Conservation (phyloP, 176 grass and related monocot species). For the Aegilops speltoides region DNA sequence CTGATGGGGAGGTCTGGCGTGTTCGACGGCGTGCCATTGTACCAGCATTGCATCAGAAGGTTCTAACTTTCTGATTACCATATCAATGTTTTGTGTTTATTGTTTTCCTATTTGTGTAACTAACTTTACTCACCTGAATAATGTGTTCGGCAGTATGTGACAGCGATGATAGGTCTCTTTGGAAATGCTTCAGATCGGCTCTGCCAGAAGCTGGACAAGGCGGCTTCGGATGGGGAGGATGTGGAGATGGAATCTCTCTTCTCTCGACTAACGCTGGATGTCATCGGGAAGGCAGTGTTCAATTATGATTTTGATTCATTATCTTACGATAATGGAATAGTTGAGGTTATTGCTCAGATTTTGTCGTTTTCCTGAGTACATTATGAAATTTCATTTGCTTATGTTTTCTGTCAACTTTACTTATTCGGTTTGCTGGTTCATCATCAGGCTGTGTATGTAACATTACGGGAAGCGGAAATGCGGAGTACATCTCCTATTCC, state of each 20-base stretch:
- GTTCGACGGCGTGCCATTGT: constrained; percentile 90
- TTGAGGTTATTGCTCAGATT: constrained; percentile 63
- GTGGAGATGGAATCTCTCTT: constrained; percentile 98
- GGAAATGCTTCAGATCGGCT: constrained; percentile 72
- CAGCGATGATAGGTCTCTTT: constrained; percentile 81
- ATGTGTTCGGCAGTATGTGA: constrained; percentile 61
- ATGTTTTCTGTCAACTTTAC: not conserved
- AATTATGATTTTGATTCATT: constrained; percentile 99
- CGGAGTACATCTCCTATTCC: constrained; percentile 94
- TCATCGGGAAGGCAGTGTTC: constrained; percentile 96
- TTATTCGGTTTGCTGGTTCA: not conserved
- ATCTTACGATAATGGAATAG: constrained; percentile 88
- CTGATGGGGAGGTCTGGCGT: constrained; percentile 85
- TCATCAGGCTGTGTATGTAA: constrained; percentile 76
- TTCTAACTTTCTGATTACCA: not conserved
- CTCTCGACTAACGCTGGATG: constrained; percentile 83
- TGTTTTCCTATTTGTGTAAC: not conserved
- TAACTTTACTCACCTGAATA: not conserved
- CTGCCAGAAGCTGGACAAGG: constrained; percentile 80
- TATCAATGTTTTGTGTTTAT: not conserved
- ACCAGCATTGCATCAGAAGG: constrained; percentile 93
- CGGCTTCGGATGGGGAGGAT: constrained; percentile 69
- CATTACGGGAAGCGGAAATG: constrained; percentile 88
- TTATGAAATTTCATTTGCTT: not conserved
- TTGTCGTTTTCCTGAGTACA: not conserved